phyloP scores from a whole-genome alignment of 1,284 basidiomycete genomes.

The Cryptococcus jaspeensis region DNA sequence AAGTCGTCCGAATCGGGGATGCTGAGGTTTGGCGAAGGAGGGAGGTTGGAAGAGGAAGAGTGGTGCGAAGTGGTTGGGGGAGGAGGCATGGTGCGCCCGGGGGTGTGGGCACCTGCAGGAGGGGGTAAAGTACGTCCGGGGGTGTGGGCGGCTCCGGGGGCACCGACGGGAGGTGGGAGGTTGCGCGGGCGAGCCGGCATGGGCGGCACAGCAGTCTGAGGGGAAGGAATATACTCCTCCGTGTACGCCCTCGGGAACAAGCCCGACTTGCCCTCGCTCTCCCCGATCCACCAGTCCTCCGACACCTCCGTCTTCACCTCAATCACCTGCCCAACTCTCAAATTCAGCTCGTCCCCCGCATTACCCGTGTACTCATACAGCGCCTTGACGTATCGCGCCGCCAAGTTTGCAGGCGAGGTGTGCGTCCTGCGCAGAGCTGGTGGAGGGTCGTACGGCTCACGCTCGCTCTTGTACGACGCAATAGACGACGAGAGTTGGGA shows the following conservation, averaged over 20 bases:
- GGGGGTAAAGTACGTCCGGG: conserved; percentile 18
- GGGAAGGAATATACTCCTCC: conserved; percentile 53
- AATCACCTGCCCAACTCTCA: conserved; percentile 70
- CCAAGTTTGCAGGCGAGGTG: conserved; percentile 29
- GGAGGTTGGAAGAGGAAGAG: conserved; percentile 23
- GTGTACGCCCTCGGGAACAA: conserved; percentile 74
- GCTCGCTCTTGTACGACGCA: conserved; percentile 6
- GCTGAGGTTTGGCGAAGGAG: conserved; percentile 14
- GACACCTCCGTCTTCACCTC: conserved; percentile 70
- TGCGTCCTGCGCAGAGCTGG: conserved; percentile 33
- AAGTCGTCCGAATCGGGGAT: conserved; percentile 26
- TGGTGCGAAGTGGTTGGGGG: conserved; percentile 10
- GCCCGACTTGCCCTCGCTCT: conserved; percentile 60
- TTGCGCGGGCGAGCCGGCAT: conserved; percentile 14
- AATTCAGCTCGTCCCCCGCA: conserved; percentile 67
- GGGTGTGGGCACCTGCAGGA: conserved; percentile 4
- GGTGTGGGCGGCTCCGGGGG: neutral
- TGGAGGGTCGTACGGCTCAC: conserved; percentile 13
- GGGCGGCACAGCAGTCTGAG: conserved; percentile 33
- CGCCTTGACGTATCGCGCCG: conserved; percentile 57
- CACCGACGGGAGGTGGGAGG: conserved; percentile 14
- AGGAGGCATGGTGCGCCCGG: conserved; percentile 19
- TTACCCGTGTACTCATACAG: conserved; percentile 69
- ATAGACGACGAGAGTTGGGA: conserved; percentile 20
- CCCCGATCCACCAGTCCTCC: conserved; percentile 45